Base-by-base conservation (phyloP, 2,329 filamentous ascomycete species). In the Scopulariopsis brevicaulis region DNA sequence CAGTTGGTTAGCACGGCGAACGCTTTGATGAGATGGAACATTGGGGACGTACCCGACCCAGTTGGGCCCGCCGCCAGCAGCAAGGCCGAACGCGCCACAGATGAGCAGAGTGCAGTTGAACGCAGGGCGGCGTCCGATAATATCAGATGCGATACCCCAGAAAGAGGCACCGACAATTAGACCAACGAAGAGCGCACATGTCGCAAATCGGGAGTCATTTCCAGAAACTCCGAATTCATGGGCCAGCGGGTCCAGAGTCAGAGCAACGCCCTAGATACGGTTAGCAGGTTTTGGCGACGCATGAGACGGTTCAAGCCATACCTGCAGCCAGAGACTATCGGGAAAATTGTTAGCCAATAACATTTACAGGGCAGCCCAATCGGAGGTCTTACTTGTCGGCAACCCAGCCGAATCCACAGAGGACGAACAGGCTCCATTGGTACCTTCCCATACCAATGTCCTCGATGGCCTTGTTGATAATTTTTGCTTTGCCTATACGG, bases 21-120 rank as follows among this genome's bases (percentile, higher is more conserved):
- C 18, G 37, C 37, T 14, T n/a, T 12, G 37, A 14, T 10, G 5
- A 40, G 37, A 40, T 10, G 15, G 8, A 46, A 46, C 40, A 46
- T 46, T n/a, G n/a, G 18, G 15, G 7, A n/a, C 40, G n/a, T 46
- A 46, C 40, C 40, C 40, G 18, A 46, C 40, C 40, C 40, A 1
- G 67, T 77, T 83, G 2, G 77, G 79, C 0, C 79, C 76, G 0
- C 80, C 79, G 0, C 82, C 83, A 3, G 78, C 79, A 0, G 80
- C 71, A 20, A 83, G 73, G 0, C 79, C 84, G 62, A 85, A 86
- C 2, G 84, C 71, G 0, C 73, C 73, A 0, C 70, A 71, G 4
- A 76, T 66, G 4, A 77, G 63, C 1, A 77, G 68, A 0, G 75
- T 77, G 0, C 64, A 66, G 57, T 77, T 78, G 64, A 77, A 78